Evolutionary conservation across 1,284 basidiomycete genomes (phyloP).

Genomic region (Puccinia horiana): DNA sequence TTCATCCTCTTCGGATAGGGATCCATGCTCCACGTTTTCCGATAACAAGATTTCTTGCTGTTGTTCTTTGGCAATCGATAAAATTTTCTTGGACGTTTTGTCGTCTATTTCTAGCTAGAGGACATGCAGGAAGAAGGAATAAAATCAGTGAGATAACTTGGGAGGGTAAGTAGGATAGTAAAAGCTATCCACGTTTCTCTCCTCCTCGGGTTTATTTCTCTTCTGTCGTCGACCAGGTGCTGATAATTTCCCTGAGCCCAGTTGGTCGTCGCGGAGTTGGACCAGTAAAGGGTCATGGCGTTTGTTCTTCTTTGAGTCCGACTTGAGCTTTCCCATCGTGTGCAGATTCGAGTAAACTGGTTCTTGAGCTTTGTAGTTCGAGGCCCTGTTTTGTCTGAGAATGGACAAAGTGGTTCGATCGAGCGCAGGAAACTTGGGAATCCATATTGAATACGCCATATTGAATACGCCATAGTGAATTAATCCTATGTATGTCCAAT

Average conservation of each 20-base stretch:
- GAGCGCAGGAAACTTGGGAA: too few species aligned
- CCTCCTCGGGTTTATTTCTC: slow-evolving; percentile 17
- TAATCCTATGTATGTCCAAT: too few species aligned
- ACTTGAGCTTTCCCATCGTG: slow-evolving; percentile 44
- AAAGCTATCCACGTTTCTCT: not conserved
- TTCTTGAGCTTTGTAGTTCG: too few species aligned
- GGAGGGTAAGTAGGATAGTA: not conserved
- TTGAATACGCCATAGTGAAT: too few species aligned
- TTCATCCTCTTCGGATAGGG: slow-evolving; percentile 55
- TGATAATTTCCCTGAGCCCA: slow-evolving; percentile 42
- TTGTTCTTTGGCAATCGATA: slow-evolving; percentile 87
- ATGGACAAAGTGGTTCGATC: too few species aligned
- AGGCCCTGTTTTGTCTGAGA: too few species aligned
- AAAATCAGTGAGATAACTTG: not conserved
- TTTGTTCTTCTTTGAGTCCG: slow-evolving; percentile 18
- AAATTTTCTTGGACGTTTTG: slow-evolving; percentile 83
- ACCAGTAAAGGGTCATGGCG: slow-evolving; percentile 81
- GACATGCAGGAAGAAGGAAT: not conserved
- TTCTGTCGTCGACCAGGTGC: slow-evolving; percentile 44
- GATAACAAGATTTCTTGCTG: slow-evolving; percentile 71
- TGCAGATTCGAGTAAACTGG: not conserved
- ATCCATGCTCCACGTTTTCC: not conserved
- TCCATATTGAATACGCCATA: too few species aligned
- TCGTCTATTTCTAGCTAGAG: slow-evolving; percentile 66
- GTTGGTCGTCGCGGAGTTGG: slow-evolving; percentile 75